Conservation (phyloP, 2,329 filamentous ascomycete species). For the Xylariaceae sp. region DNA sequence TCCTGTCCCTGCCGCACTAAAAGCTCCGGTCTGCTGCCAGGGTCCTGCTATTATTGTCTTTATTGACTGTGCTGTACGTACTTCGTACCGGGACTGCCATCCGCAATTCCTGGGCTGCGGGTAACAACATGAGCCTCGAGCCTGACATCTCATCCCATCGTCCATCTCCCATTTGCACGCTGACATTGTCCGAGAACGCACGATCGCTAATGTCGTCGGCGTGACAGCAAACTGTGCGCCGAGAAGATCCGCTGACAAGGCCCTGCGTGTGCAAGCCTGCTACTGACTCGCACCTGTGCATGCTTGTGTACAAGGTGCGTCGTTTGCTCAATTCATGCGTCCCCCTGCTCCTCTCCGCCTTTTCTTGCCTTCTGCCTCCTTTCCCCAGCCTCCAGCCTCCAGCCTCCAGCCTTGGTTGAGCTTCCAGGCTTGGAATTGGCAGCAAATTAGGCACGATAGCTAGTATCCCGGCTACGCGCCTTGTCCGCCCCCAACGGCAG, state of each 20-base stretch:
- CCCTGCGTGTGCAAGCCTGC: neutral
- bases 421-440: neutral
- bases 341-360: constrained; percentile 9
- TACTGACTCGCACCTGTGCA: neutral
- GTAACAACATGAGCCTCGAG: neutral
- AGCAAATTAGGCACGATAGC: neutral
- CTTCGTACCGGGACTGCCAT: no score
- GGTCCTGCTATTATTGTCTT: neutral
- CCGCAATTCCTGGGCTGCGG: no score
- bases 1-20: no score
- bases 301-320: constrained; percentile 7
- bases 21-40: neutral
- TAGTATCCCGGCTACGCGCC: no score
- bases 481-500: no score
- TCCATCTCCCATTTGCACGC: neutral
- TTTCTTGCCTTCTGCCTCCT: neutral
- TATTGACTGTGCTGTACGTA: neutral
- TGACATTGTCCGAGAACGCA: neutral
- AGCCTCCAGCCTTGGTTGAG: neutral
- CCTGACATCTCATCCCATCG: neutral
- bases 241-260: no score
- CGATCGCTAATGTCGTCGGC: neutral
- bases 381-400: neutral
- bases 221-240: neutral
- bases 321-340: constrained; percentile 1